phyloP scores from a whole-genome alignment of 768 basidiomycete genomes.

The Lactifluus subvellereus region DNA sequence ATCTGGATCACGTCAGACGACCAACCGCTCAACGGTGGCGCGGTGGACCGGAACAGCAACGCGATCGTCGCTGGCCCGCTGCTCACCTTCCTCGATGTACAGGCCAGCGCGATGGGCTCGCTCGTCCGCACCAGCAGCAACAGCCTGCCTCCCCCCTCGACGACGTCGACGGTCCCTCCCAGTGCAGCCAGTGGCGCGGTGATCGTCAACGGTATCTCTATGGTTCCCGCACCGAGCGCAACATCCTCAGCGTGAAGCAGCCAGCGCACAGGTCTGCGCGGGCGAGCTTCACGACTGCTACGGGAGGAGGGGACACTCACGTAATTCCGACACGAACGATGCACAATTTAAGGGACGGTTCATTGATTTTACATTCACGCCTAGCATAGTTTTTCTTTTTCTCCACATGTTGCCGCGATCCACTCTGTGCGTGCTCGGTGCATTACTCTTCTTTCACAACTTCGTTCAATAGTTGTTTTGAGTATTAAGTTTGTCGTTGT shows the following conservation, averaged over 20 bases:
- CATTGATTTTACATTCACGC: no score
- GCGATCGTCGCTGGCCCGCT: slow-evolving; percentile 67
- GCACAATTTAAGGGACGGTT: no score
- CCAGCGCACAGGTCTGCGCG: not conserved
- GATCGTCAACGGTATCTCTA: slow-evolving; percentile 44
- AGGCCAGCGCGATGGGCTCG: slow-evolving; percentile 46
- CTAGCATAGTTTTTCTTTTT: no score
- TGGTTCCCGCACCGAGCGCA: slow-evolving; percentile 21
- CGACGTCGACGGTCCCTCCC: slow-evolving; percentile 21
- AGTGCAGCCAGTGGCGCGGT: slow-evolving; percentile 33
- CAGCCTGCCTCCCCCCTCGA: slow-evolving; percentile 1
- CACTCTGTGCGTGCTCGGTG: no score
- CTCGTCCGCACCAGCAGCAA: slow-evolving; percentile 34
- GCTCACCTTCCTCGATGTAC: slow-evolving; percentile 58
- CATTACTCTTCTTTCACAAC: no score
- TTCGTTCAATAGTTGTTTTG: no score
- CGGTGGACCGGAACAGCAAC: slow-evolving; percentile 46
- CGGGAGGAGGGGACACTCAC: no score
- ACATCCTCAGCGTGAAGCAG: not conserved
- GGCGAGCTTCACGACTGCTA: not conserved
- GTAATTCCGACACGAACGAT: no score
- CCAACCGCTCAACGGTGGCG: slow-evolving; percentile 59
- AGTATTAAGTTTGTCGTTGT: no score
- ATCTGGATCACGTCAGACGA: slow-evolving; percentile 61
- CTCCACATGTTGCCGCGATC: no score